Base-by-base conservation (phyloP, 1,139 yeast genomes). In the Suhomyces anneliseae region DNA sequence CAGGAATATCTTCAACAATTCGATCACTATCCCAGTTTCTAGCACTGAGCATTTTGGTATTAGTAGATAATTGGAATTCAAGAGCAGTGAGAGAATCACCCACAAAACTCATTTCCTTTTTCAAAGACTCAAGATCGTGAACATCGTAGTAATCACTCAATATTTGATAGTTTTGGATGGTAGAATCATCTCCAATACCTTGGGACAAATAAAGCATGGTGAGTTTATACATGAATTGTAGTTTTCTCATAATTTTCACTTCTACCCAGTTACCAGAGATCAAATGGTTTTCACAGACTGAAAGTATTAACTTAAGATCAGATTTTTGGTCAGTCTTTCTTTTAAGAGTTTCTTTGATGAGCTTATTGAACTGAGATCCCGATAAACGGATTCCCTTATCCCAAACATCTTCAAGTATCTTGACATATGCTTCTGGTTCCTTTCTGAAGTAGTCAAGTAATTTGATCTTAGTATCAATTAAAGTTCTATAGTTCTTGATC, bases 231-330 rank as follows among this genome's bases (percentile, higher is more conserved):
- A 70, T 42, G 42, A 55, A 57, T 42, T 63, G 65, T 12, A 67
- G 44, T 31, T 56, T 54, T 27, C 62, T 54, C 54, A 46, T 49
- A 27, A 64, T 41, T 32, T 55, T 55, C 9, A 57, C 55, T 42
- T 70, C 72, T n/a, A 60, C 59, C 59, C 68, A 62, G 49, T 63
- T 69, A 2, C 71, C 74, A 6, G 57, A 38, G 2, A 68, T 61
- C 43, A 74, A 59, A 47, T 64, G 52, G 10, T 58, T 51, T 50
- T 74, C 78, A 41, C 70, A 60, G 27, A 57, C 53, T 2, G 47
- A 47, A 15, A 74, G 52, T 10, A 65, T 54, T 8, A 51, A 32
- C n/a, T 47, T 46, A 8, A 68, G 48, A 8, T 52, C 46, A 11
- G 48, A 40, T 15, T 47, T 45, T 8, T 55, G 36, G 32, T 29